Base-by-base conservation (phyloP, 805 yeast species). In the Pichia membranifaciens region DNA sequence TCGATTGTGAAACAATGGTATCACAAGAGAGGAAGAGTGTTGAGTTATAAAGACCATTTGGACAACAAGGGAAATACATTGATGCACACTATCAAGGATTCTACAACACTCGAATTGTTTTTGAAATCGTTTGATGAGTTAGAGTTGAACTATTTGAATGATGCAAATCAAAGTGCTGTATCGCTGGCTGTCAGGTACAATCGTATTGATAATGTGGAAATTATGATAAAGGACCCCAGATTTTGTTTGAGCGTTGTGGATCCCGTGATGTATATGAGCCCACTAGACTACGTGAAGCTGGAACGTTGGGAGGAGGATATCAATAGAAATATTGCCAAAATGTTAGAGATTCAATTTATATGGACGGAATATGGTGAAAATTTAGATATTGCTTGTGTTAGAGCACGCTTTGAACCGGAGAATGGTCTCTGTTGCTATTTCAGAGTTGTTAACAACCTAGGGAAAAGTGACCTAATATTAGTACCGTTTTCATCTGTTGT, bases 31-130 rank as follows among this genome's bases (percentile, higher is more conserved):
- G 47, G 54, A 3, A 56, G 58, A 4, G 39, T 45, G 1, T 69
- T 81, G 42, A 69, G 76, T 50, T 74, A 76, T 51, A 68, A 68
- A 38, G 81, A 79, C 25, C 97, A 91, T 59, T 67, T 78, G 7
- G 97, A 91, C 58, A 64, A 61, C 20, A 74, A 78, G 47, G 91
- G 91, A 0, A 88, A 89, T 59, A 80, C 93, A 0, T 58, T 91
- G 3, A 66, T 91, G 29, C 98, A 91, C 64, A 74, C 85, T 3
- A 67, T 87, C 28, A 75, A 76, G 35, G 61, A 59, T 42, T 60
- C 64, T 43, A 73, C 74, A 13, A 73, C 75, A 15, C 62, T 86
- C 25, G 58, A 64, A 28, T 51, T 66, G 2, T 52, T 79, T 10
- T 55, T 81, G 34, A 51, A 58, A 6, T 56, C 61, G 6, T 70